phyloP scores from a whole-genome alignment of 163 green algal genomes.

The Chlorella variabilis region DNA sequence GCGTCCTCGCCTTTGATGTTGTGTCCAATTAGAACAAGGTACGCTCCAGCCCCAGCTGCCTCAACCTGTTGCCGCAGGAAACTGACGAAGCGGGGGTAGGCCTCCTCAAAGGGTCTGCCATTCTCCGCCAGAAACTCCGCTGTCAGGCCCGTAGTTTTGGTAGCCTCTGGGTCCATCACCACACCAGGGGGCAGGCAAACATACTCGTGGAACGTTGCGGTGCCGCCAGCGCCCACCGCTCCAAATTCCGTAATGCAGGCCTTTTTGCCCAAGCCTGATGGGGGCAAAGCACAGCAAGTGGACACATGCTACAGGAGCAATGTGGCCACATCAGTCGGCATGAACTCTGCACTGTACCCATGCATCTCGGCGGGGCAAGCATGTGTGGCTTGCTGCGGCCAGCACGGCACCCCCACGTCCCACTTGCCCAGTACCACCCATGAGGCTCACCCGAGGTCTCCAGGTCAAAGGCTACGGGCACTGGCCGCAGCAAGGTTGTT shows the following conservation, averaged over 20 bases:
- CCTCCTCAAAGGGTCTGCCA: neutral
- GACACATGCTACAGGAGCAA: too few species aligned
- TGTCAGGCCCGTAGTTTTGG: neutral
- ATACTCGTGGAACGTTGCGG: neutral
- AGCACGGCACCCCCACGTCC: neutral
- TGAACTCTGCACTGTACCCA: too few species aligned
- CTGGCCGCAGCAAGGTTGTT: neutral
- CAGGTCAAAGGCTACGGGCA: conserved; percentile 56
- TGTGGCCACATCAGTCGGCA: too few species aligned
- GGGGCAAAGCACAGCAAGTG: too few species aligned
- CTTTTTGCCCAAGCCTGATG: too few species aligned
- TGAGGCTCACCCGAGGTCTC: conserved; percentile 50
- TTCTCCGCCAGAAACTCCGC: neutral
- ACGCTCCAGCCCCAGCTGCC: neutral
- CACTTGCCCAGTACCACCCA: neutral
- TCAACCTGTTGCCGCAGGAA: conserved; percentile 21
- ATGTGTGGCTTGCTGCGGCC: too few species aligned
- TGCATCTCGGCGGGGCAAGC: too few species aligned
- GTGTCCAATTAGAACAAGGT: conserved; percentile 49
- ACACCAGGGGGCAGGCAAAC: conserved; percentile 40
- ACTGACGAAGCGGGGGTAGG: conserved; percentile 3
- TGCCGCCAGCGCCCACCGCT: neutral
- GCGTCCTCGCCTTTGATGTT: conserved; percentile 37
- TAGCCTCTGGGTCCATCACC: neutral
- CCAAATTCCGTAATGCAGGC: conserved; percentile 46